A percentile compares a stretch with the other conserved stretches of the same genome.
Evolutionary conservation across 2,329 filamentous ascomycete species (phyloP).

Genomic region (Diplocarpon rosae): DNA sequence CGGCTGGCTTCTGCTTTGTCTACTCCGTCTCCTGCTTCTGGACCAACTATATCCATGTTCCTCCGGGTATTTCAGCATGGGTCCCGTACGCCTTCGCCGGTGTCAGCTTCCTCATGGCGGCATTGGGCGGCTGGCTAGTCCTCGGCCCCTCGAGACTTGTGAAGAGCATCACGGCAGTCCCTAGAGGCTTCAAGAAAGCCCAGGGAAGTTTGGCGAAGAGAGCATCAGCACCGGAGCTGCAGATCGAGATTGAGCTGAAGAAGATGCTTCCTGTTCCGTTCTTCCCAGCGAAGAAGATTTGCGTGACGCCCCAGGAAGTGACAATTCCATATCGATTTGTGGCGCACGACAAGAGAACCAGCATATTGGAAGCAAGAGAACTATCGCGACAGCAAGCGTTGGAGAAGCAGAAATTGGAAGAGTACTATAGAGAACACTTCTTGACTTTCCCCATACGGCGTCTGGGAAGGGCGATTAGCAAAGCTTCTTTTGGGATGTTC

Average conservation of each 20-base stretch:
- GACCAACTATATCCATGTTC: constrained; percentile 37
- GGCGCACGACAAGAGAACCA: constrained; percentile 13
- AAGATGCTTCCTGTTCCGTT: constrained; percentile 25
- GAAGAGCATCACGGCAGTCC: constrained; percentile 28
- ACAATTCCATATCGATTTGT: constrained; percentile 24
- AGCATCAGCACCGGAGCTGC: constrained; percentile 26
- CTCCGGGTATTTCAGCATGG: constrained; percentile 43
- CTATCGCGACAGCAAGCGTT: constrained; percentile 31
- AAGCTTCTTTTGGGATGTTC: constrained; percentile 28
- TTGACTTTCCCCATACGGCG: constrained; percentile 48
- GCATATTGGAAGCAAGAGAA: constrained; percentile 19
- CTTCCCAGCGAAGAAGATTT: constrained; percentile 18
- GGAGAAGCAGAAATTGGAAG: constrained; percentile 20
- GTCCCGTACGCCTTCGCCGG: constrained; percentile 45
- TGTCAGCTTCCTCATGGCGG: constrained; percentile 48
- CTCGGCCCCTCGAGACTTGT: constrained; percentile 47
- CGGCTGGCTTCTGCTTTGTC: constrained; percentile 41
- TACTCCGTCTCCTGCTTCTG: constrained; percentile 42
- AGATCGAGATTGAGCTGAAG: constrained; percentile 38
- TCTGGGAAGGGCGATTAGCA: constrained; percentile 31
- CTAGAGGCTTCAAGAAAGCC: constrained; percentile 13
- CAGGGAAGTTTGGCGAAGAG: constrained; percentile 3
- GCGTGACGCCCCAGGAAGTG: constrained; percentile 17
- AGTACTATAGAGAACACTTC: constrained; percentile 44
- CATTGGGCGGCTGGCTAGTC: constrained; percentile 49